Evolutionary conservation across 2,329 filamentous ascomycete species (phyloP).

Genomic region (Fusarium sp.): DNA sequence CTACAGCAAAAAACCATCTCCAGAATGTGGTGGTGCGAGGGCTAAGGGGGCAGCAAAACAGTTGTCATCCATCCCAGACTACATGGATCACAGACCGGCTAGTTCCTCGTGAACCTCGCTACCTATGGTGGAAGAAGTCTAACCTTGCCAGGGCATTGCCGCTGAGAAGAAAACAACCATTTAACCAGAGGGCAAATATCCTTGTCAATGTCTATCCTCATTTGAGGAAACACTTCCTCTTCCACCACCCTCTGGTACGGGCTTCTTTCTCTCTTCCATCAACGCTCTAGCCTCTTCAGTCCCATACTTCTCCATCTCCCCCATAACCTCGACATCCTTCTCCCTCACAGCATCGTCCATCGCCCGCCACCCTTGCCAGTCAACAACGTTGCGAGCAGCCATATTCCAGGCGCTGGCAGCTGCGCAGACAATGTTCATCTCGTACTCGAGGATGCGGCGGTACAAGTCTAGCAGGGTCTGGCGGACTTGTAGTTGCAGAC

Average conservation of each 20-base stretch:
- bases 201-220: neutral
- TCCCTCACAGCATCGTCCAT: constrained; percentile 45
- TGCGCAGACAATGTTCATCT: constrained; percentile 56
- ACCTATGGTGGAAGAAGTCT: neutral
- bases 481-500: constrained; percentile 33
- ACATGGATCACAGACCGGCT: neutral
- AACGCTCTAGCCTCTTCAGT: constrained; percentile 32
- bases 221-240: constrained; percentile 7
- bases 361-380: constrained; percentile 48
- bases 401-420: constrained; percentile 53
- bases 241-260: constrained; percentile 27
- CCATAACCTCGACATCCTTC: constrained; percentile 43
- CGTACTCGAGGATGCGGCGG: constrained; percentile 51
- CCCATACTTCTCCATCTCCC: constrained; percentile 39
- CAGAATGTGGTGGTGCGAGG: neutral
- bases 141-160: neutral
- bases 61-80: neutral
- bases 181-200: neutral
- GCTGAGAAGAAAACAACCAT: neutral
- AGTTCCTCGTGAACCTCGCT: neutral
- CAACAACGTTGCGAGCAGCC: constrained; percentile 52
- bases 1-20: neutral
- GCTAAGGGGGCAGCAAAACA: neutral
- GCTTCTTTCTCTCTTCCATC: constrained; percentile 27
- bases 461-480: constrained; percentile 47